Evolutionary conservation across 768 basidiomycete genomes (phyloP).

Genomic region (Ramaria sp.): DNA sequence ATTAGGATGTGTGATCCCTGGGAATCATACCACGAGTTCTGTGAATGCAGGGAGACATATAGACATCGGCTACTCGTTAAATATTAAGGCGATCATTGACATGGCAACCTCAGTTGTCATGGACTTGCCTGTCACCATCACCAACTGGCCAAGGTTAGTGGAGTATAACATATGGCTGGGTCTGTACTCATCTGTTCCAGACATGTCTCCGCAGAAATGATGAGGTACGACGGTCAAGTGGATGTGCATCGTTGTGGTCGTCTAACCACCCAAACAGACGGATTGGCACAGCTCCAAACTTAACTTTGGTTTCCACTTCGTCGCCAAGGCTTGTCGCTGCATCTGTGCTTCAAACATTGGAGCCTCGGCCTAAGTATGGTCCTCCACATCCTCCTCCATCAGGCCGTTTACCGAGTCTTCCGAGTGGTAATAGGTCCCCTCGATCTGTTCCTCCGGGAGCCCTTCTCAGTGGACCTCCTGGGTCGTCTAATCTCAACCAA

Average conservation of each 20-base stretch:
- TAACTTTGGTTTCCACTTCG: conserved; percentile 15
- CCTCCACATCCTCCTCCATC: background rate
- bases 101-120: conserved; percentile 51
- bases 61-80: conserved; percentile 72
- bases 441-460: background rate
- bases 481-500: background rate
- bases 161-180: conserved; percentile 2
- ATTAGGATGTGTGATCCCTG: conserved; percentile 55
- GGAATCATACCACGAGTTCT: conserved; percentile 69
- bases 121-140: conserved; percentile 71
- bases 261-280: conserved; percentile 23
- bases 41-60: conserved; percentile 75
- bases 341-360: background rate
- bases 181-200: conserved; percentile 25
- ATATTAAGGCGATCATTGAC: conserved; percentile 69
- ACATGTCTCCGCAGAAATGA: conserved; percentile 59
- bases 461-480: background rate
- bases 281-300: conserved; percentile 36
- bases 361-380: background rate
- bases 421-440: background rate
- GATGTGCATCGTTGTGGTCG: conserved; percentile 1
- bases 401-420: background rate
- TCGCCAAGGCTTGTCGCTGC: background rate
- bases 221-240: conserved; percentile 25
- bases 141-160: conserved; percentile 76